These are phyloP conservation scores for Amylocarpus encephaloides DNA, from an alignment of 2,329 filamentous ascomycete species.

Conservation along the genomic window DNA sequence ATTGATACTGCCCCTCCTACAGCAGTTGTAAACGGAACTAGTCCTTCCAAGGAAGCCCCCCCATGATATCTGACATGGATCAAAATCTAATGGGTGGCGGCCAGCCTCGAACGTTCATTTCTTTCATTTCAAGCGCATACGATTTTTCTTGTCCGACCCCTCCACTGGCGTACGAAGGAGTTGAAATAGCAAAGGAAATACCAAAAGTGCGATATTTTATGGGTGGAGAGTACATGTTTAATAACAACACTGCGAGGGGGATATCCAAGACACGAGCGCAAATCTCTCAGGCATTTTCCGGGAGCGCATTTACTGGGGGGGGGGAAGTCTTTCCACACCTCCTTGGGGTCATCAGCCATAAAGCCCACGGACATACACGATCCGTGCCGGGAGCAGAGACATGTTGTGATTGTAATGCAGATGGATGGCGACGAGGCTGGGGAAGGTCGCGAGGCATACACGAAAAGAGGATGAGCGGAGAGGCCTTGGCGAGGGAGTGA, in stretches of 20 bases:
- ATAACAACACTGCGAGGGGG: background rate
- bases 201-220: constrained; percentile 3
- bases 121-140: constrained; percentile 3
- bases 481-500: no score
- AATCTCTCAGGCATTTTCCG: background rate
- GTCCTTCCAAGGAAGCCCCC: background rate
- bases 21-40: constrained; percentile 3
- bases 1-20: background rate
- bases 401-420: no score
- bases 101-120: background rate
- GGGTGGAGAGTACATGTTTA: background rate
- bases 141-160: constrained; percentile 4
- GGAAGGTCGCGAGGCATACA: no score
- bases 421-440: no score
- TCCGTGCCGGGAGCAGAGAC: background rate
- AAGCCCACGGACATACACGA: background rate
- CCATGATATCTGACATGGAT: background rate
- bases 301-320: background rate
- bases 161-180: constrained; percentile 2
- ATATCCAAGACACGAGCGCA: background rate
- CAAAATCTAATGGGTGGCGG: background rate
- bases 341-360: background rate
- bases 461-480: no score
- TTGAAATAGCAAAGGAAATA: background rate
- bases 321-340: background rate